Conservation (phyloP, 2,329 filamentous ascomycete species). For the Rosellinia necatrix region DNA sequence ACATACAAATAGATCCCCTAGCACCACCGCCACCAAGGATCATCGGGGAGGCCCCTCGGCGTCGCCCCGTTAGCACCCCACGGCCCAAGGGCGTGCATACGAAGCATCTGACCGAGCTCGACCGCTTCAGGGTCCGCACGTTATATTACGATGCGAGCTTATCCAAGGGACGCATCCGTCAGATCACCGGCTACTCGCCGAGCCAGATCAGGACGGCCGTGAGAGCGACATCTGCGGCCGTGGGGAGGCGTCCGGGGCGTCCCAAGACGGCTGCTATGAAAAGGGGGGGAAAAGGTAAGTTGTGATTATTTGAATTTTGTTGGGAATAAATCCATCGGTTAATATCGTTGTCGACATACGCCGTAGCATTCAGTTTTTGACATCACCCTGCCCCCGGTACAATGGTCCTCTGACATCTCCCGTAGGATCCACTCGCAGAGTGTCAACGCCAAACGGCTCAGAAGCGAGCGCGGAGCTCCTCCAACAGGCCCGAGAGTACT, state of each 20-base stretch:
- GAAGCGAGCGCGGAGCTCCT: slow-evolving; percentile 22
- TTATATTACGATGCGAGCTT: slow-evolving; percentile 38
- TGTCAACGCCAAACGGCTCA: neutral
- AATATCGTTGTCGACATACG: no score
- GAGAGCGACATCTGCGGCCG: slow-evolving; percentile 30
- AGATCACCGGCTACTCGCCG: slow-evolving; percentile 38
- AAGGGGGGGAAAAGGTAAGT: slow-evolving; percentile 31
- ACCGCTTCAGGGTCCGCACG: slow-evolving; percentile 38
- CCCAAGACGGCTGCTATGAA: slow-evolving; percentile 31
- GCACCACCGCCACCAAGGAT: slow-evolving; percentile 19
- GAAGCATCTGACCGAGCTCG: slow-evolving; percentile 37
- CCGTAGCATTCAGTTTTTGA: no score
- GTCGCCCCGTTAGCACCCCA: neutral
- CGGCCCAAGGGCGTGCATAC: slow-evolving; percentile 36
- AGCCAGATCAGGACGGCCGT: slow-evolving; percentile 38
- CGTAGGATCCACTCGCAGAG: slow-evolving; percentile 1
- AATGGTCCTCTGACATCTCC: slow-evolving; percentile 2
- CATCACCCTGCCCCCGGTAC: neutral
- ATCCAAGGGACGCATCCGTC: slow-evolving; percentile 33
- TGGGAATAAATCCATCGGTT: no score
- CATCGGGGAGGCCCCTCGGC: slow-evolving; percentile 4
- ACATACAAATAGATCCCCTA: slow-evolving; percentile 10
- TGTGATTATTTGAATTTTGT: neutral
- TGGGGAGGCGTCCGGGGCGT: slow-evolving; percentile 32
- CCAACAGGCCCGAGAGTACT: slow-evolving; percentile 18